Conservation (phyloP, 352 stramenopile species). For the Phytophthora gonapodyides region DNA sequence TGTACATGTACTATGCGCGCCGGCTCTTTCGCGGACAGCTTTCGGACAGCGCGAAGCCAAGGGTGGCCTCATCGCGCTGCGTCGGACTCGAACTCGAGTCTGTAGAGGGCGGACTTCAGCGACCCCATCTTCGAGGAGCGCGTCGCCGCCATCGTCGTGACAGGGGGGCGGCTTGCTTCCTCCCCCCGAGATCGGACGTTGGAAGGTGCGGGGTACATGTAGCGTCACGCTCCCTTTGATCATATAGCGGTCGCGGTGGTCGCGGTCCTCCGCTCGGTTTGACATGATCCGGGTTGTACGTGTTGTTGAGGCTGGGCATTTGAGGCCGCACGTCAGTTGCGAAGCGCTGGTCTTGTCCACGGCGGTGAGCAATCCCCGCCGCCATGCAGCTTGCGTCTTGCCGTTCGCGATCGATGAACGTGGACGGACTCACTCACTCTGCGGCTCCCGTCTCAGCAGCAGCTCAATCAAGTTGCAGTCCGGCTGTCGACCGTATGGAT, state of each 20-base stretch:
- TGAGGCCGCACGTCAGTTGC: constrained; percentile 12
- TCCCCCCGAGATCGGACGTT: constrained; percentile 15
- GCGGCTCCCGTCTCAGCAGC: constrained; percentile 19
- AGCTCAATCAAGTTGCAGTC: constrained; percentile 24
- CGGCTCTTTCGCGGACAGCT: constrained; percentile 24
- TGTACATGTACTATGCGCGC: constrained; percentile 8
- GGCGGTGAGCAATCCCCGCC: constrained; percentile 1
- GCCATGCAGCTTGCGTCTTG: constrained; percentile 16
- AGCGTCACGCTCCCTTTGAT: neutral
- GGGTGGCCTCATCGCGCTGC: constrained; percentile 12
- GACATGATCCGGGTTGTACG: neutral
- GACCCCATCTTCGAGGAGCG: neutral
- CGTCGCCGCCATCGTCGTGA: constrained; percentile 24
- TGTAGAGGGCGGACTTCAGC: constrained; percentile 23
- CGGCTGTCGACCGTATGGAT: constrained; percentile 5
- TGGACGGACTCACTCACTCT: constrained; percentile 9
- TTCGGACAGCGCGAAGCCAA: constrained; percentile 17
- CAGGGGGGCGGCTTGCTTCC: neutral
- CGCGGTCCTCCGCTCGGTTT: neutral
- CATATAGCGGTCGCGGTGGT: neutral
- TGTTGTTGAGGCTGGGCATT: neutral
- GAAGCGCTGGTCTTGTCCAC: neutral
- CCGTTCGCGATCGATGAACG: constrained; percentile 21
- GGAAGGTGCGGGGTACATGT: constrained; percentile 7
- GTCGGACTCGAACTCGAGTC: neutral